Percentiles rank a stretch among this genome's conserved stretches.
Evolutionary conservation across 1,284 basidiomycete genomes (phyloP).

Genomic region (Austroboletus novae-zelandiae): DNA sequence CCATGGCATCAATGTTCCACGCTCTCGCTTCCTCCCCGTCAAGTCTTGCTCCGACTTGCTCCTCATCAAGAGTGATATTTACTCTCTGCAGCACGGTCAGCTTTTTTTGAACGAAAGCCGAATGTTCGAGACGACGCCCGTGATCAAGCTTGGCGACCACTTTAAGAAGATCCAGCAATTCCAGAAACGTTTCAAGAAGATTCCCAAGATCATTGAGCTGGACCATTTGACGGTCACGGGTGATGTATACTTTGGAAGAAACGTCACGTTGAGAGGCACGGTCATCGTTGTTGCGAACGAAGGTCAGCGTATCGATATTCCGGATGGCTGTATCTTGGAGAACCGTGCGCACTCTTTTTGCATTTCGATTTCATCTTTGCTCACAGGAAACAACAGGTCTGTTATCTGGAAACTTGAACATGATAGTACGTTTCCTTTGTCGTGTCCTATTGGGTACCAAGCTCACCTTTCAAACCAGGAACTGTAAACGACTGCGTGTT

Average conservation of each 20-base stretch:
- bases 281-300: constrained; percentile 91
- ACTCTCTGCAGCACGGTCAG: constrained; percentile 93
- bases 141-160: constrained; percentile 96
- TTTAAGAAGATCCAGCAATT: constrained; percentile 95
- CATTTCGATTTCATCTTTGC: neutral
- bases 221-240: constrained; percentile 97
- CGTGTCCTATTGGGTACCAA: neutral
- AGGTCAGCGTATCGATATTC: constrained; percentile 93
- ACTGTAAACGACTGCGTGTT: constrained; percentile 18
- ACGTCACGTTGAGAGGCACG: constrained; percentile 85
- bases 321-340: constrained; percentile 93
- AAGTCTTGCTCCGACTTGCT: constrained; percentile 91
- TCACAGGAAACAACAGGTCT: constrained; percentile 38
- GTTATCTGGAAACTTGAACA: constrained; percentile 65
- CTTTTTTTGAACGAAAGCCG: constrained; percentile 87
- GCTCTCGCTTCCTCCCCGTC: constrained; percentile 96
- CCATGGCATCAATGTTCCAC: constrained; percentile 97
- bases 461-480: constrained; percentile 25
- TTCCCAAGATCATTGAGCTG: constrained; percentile 90
- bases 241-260: constrained; percentile 94
- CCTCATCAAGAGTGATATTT: constrained; percentile 96
- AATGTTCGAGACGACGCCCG: constrained; percentile 94
- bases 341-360: constrained; percentile 57
- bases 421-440: constrained; percentile 52
- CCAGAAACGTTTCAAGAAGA: constrained; percentile 97